These are phyloP conservation scores for Daucus carota DNA, from an alignment of 129 eudicot genomes.

Conservation along the genomic window DNA sequence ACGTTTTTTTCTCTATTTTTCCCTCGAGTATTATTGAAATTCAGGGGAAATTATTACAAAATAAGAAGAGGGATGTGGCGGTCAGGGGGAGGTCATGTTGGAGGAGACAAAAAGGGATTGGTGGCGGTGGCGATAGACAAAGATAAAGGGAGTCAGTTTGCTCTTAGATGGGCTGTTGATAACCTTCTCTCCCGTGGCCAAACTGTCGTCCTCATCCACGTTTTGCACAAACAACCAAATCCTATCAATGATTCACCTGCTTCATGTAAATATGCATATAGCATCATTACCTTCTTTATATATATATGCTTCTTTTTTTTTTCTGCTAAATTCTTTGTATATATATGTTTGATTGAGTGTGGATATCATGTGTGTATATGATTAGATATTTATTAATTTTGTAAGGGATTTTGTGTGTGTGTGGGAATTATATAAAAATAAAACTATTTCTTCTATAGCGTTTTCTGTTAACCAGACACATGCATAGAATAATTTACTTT, in stretches of 20 bases:
- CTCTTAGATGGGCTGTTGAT: conserved; percentile 48
- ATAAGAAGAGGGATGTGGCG: conserved; percentile 29
- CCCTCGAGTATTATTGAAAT: neutral
- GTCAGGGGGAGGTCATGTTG: conserved; percentile 12
- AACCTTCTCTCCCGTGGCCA: conserved; percentile 48
- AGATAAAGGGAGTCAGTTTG: conserved; percentile 46
- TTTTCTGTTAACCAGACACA: neutral
- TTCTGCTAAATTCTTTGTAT: neutral
- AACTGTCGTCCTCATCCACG: conserved; percentile 45
- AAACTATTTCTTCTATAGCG: no score
- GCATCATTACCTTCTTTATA: neutral
- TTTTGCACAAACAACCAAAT: conserved; percentile 23
- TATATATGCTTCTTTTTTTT: no score
- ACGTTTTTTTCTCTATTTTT: neutral
- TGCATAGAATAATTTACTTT: conserved; percentile 1
- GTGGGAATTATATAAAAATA: no score
- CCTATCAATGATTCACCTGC: conserved; percentile 13
- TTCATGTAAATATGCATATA: conserved; percentile 1
- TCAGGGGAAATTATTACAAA: neutral
- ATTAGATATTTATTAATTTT: neutral
- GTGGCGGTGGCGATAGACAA: conserved; percentile 54
- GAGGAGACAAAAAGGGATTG: conserved; percentile 24
- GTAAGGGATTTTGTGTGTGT: no score
- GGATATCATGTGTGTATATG: neutral
- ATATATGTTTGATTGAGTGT: neutral